Percentiles rank a stretch among this genome's conserved stretches.
Conservation (phyloP, 345 rosid species). For the Hirschfeldia incana region DNA sequence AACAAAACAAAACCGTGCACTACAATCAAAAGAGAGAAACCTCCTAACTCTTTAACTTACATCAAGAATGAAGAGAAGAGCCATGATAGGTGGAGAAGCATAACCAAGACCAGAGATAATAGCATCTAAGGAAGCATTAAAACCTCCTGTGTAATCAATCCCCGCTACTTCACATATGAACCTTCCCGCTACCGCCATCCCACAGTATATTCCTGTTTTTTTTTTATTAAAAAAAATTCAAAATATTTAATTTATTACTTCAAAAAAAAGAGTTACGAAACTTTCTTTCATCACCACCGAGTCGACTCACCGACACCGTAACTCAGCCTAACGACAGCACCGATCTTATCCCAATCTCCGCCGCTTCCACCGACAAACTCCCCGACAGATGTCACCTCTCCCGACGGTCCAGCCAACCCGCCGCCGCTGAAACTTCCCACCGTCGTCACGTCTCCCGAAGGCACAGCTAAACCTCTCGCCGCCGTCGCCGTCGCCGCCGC, state of each 20-base stretch:
- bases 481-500: neutral
- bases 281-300: neutral
- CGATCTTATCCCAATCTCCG: conserved; percentile 84
- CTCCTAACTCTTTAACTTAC: conserved; percentile 44
- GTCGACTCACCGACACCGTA: conserved; percentile 77
- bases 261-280: neutral
- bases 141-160: conserved; percentile 82
- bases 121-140: conserved; percentile 70
- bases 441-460: conserved; percentile 62
- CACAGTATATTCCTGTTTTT: conserved; percentile 69
- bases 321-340: conserved; percentile 75
- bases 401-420: conserved; percentile 56
- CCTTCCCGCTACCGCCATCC: conserved; percentile 85
- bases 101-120: conserved; percentile 86
- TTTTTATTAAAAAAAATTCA: neutral
- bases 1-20: neutral
- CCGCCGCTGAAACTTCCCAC: conserved; percentile 43
- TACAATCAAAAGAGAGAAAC: neutral
- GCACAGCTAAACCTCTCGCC: conserved; percentile 44
- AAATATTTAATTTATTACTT: neutral
- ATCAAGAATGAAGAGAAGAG: conserved; percentile 90
- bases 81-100: conserved; percentile 93
- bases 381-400: conserved; percentile 77
- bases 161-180: conserved; percentile 83
- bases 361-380: conserved; percentile 55